Percentiles rank a stretch among this genome's conserved stretches.
phyloP scores from a whole-genome alignment of 768 basidiomycete species.

The Cystoderma amianthinum region DNA sequence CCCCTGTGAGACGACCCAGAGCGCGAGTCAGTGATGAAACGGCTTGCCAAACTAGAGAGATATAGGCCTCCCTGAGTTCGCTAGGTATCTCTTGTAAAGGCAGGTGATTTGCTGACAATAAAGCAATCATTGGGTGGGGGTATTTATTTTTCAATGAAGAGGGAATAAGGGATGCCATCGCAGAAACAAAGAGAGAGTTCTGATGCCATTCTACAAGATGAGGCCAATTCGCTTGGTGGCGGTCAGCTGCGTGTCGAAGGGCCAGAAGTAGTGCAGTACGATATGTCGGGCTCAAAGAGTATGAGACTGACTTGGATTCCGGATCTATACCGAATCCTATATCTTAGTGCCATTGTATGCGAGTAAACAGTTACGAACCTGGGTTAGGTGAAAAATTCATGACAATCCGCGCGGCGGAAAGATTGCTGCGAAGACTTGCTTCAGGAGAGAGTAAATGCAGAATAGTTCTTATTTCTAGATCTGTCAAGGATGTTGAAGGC shows the following conservation, averaged over 20 bases:
- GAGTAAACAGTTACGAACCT: not conserved
- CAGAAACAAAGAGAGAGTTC: not conserved
- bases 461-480: conserved; percentile 3
- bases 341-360: too few species aligned
- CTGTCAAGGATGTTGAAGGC: not conserved
- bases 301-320: too few species aligned
- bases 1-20: not conserved
- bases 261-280: not conserved
- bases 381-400: conserved; percentile 1
- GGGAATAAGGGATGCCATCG: not conserved
- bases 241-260: not conserved
- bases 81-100: not conserved
- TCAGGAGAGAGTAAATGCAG: conserved; percentile 6
- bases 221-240: not conserved
- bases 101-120: not conserved
- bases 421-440: conserved; percentile 7
- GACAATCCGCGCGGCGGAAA: conserved; percentile 4
- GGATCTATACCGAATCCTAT: too few species aligned
- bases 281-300: not conserved
- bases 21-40: not conserved
- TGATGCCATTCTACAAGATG: not conserved
- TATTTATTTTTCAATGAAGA: not conserved
- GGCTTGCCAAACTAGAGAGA: not conserved
- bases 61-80: not conserved
- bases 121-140: not conserved